Conservation (phyloP, 768 basidiomycete species). For the Dacryopinax primogenitus region DNA sequence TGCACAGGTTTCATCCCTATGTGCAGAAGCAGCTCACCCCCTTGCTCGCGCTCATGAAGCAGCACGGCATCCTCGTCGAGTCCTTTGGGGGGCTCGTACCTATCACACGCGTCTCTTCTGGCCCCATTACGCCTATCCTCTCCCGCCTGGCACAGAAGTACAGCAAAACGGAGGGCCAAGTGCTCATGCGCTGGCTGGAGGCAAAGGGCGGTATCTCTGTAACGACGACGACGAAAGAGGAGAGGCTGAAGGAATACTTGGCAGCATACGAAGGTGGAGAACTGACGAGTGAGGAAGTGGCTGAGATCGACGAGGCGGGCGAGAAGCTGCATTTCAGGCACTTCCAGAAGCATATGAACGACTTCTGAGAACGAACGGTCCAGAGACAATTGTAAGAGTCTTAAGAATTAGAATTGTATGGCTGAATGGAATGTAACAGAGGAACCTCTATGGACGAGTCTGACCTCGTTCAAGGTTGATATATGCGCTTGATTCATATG, state of each 20-base stretch:
- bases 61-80: conserved; percentile 30
- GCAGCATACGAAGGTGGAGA: neutral
- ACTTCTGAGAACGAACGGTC: too few species aligned
- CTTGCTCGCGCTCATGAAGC: conserved; percentile 23
- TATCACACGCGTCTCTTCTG: conserved; percentile 44
- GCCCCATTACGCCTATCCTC: conserved; percentile 33
- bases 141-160: conserved; percentile 25
- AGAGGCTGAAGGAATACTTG: conserved; percentile 10
- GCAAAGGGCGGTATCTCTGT: neutral
- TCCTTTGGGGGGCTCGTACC: conserved; percentile 36
- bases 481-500: too few species aligned
- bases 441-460: too few species aligned
- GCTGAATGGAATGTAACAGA: too few species aligned
- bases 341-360: too few species aligned
- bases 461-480: too few species aligned
- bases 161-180: conserved; percentile 23
- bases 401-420: too few species aligned
- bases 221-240: conserved; percentile 14
- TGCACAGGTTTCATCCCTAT: conserved; percentile 33
- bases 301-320: neutral
- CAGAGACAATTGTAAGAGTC: too few species aligned
- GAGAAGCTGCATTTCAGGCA: too few species aligned
- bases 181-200: conserved; percentile 25
- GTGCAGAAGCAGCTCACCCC: conserved; percentile 19
- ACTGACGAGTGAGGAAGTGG: neutral